These are phyloP conservation scores for Penicillium mononematosum DNA, from an alignment of 495 filamentous ascomycete species.

Conservation along the genomic window DNA sequence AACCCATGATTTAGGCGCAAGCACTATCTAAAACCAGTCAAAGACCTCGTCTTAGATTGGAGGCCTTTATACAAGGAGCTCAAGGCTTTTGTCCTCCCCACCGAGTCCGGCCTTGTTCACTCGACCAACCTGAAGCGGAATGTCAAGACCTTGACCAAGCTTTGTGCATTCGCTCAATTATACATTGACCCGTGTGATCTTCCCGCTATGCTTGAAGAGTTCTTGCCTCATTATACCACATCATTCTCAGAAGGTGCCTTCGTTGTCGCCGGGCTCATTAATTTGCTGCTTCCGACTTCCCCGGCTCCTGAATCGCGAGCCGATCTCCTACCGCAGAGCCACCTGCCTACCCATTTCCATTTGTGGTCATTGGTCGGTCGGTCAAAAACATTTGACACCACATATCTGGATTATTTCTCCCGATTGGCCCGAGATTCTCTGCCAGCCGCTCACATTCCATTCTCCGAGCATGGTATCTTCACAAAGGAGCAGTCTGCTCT, in stretches of 20 bases:
- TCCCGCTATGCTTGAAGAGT: slow-evolving; percentile 85
- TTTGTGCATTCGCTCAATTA: slow-evolving; percentile 82
- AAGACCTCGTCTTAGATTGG: slow-evolving; percentile 92
- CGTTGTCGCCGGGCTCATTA: slow-evolving; percentile 80
- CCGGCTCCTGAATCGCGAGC: slow-evolving; percentile 67
- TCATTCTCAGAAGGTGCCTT: slow-evolving; percentile 87
- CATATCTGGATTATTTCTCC: slow-evolving; percentile 86
- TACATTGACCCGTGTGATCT: slow-evolving; percentile 91
- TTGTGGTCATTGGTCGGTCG: slow-evolving; percentile 91
- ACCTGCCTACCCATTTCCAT: slow-evolving; percentile 90
- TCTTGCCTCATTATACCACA: slow-evolving; percentile 92
- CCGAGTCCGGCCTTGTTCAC: slow-evolving; percentile 66
- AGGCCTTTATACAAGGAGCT: slow-evolving; percentile 86
- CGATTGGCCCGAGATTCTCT: slow-evolving; percentile 81
- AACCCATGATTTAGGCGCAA: slow-evolving; percentile 69
- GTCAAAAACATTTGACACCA: slow-evolving; percentile 82
- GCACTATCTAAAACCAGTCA: slow-evolving; percentile 86
- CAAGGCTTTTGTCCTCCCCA: slow-evolving; percentile 82
- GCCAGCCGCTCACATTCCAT: slow-evolving; percentile 69
- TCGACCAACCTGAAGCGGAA: slow-evolving; percentile 65
- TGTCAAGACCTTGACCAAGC: slow-evolving; percentile 74
- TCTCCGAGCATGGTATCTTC: slow-evolving; percentile 86
- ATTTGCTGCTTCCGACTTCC: slow-evolving; percentile 83
- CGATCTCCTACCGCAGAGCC: slow-evolving; percentile 75
- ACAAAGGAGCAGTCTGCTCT: slow-evolving; percentile 87